These are phyloP conservation scores for Neopestalotiopsis sp. DNA, from an alignment of 2,329 filamentous ascomycete species.

Conservation along the genomic window DNA sequence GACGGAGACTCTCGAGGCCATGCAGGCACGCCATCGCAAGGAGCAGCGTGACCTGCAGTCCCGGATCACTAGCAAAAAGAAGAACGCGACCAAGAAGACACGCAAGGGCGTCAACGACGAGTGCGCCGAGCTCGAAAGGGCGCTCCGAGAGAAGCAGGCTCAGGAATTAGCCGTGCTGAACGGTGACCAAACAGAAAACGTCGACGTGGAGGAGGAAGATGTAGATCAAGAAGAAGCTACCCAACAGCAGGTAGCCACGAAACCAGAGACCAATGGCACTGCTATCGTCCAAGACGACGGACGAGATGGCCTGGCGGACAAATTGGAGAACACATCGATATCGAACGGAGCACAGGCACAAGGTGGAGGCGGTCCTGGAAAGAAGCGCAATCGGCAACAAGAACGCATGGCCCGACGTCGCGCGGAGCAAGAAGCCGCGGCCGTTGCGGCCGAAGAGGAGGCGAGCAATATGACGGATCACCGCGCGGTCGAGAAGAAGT, in stretches of 20 bases:
- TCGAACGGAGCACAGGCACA: slow-evolving; percentile 21
- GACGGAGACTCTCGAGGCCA: slow-evolving; percentile 70
- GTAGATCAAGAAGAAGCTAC: slow-evolving; percentile 30
- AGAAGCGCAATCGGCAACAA: slow-evolving; percentile 90
- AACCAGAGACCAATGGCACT: not conserved
- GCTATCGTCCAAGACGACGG: slow-evolving; percentile 25
- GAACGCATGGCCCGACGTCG: slow-evolving; percentile 88
- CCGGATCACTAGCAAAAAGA: slow-evolving; percentile 93
- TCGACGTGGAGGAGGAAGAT: slow-evolving; percentile 20
- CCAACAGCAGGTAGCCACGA: slow-evolving; percentile 20
- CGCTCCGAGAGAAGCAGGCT: slow-evolving; percentile 70
- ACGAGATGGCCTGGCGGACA: slow-evolving; percentile 27
- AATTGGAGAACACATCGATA: slow-evolving; percentile 24
- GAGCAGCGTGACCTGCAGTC: slow-evolving; percentile 87
- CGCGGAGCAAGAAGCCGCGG: slow-evolving; percentile 78
- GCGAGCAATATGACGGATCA: slow-evolving; percentile 77
- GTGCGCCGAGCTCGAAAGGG: slow-evolving; percentile 72
- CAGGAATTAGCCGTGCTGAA: slow-evolving; percentile 58
- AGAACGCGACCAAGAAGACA: slow-evolving; percentile 89
- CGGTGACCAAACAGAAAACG: slow-evolving; percentile 29
- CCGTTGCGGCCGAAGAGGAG: slow-evolving; percentile 74
- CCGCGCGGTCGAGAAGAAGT: slow-evolving; percentile 70
- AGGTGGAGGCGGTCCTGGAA: slow-evolving; percentile 40
- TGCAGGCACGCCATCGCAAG: slow-evolving; percentile 82
- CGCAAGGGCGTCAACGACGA: slow-evolving; percentile 77